These are phyloP conservation scores for Claviceps arundinis DNA, from an alignment of 2,329 filamentous ascomycete genomes.

Conservation along the genomic window DNA sequence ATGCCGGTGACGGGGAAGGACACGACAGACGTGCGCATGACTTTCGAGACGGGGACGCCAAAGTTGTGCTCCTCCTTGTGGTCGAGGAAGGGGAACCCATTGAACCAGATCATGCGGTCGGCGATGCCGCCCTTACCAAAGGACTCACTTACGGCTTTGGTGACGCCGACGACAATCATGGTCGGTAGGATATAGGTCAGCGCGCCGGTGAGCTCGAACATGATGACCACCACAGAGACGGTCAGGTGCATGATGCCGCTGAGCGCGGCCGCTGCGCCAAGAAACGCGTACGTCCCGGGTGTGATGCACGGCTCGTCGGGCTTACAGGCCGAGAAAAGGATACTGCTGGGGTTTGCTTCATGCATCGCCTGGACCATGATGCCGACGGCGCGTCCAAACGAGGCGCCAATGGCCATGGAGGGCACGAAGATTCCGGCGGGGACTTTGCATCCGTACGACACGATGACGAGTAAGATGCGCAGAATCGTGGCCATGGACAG, in stretches of 20 bases:
- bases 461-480: slow-evolving; percentile 73
- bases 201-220: slow-evolving; percentile 98
- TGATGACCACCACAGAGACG: slow-evolving; percentile 93
- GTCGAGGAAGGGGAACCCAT: slow-evolving; percentile 90
- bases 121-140: slow-evolving; percentile 96
- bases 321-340: slow-evolving; percentile 78
- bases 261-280: slow-evolving; percentile 81
- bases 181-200: slow-evolving; percentile 93
- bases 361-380: slow-evolving; percentile 86
- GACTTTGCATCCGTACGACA: slow-evolving; percentile 96
- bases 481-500: slow-evolving; percentile 68
- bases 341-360: slow-evolving; percentile 66
- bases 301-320: slow-evolving; percentile 94
- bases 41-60: slow-evolving; percentile 80
- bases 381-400: slow-evolving; percentile 86
- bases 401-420: slow-evolving; percentile 92
- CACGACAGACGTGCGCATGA: slow-evolving; percentile 69
- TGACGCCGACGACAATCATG: slow-evolving; percentile 97
- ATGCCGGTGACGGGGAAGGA: slow-evolving; percentile 63
- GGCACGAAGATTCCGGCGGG: slow-evolving; percentile 96
- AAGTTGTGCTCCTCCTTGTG: slow-evolving; percentile 97
- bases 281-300: slow-evolving; percentile 89
- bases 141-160: slow-evolving; percentile 80
- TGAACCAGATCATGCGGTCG: slow-evolving; percentile 98
- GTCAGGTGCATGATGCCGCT: slow-evolving; percentile 98